phyloP scores from a whole-genome alignment of 441 rosid genomes.

The Jatropha multifida region DNA sequence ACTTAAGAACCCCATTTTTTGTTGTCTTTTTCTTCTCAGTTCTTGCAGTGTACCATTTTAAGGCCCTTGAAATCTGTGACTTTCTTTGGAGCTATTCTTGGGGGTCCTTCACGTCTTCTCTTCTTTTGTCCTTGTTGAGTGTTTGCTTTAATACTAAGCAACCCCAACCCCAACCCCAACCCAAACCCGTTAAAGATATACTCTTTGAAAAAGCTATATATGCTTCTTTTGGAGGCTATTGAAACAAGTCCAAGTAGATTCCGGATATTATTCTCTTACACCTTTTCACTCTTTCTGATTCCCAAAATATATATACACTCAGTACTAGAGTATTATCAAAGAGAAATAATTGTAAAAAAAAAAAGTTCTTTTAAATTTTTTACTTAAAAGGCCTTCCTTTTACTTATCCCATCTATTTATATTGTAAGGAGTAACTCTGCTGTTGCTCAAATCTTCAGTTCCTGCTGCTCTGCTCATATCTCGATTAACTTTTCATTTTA shows the following conservation, averaged over 20 bases:
- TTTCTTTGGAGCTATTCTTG: constrained; percentile 29
- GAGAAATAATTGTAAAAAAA: neutral
- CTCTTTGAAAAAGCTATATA: constrained; percentile 29
- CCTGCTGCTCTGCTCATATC: neutral
- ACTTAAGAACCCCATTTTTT: neutral
- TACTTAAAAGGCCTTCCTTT: constrained; percentile 2
- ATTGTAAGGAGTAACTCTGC: constrained; percentile 1
- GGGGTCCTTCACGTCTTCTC: constrained; percentile 21
- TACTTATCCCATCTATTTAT: constrained; percentile 30
- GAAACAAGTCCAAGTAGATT: constrained; percentile 42
- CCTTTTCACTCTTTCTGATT: constrained; percentile 23
- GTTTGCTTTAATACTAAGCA: constrained; percentile 20
- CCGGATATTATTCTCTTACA: constrained; percentile 45
- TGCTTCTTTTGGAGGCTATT: constrained; percentile 34
- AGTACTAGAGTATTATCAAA: neutral
- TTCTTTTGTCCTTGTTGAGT: constrained; percentile 21
- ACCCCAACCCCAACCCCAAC: no score
- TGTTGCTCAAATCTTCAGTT: constrained; percentile 17
- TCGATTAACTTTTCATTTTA: neutral
- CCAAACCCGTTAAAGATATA: constrained; percentile 20
- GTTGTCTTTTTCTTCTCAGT: constrained; percentile 32
- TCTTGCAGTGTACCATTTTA: constrained; percentile 30
- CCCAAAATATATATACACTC: constrained; percentile 20
- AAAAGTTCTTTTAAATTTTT: neutral
- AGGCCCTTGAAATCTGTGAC: constrained; percentile 39